phyloP scores from a whole-genome alignment of 2,329 filamentous ascomycete species.

The Chaetomiaceae sp. region DNA sequence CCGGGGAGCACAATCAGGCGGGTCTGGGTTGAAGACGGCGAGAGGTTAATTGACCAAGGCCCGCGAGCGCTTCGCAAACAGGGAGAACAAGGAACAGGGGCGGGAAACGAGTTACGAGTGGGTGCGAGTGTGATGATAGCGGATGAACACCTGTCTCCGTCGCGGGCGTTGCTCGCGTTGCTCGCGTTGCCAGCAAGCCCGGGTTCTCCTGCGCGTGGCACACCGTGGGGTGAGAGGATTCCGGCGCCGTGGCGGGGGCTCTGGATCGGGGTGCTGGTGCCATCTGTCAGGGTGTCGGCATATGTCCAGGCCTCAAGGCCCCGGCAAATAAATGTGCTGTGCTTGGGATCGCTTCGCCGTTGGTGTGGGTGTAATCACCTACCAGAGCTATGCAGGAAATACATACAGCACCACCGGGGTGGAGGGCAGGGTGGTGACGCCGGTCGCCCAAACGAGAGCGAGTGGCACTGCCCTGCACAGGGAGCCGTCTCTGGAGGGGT shows the following conservation, averaged over 20 bases:
- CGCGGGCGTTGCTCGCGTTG: neutral
- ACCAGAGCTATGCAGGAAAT: too few relatives aligned
- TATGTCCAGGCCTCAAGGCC: too few relatives aligned
- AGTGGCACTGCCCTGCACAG: too few relatives aligned
- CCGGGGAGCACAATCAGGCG: neutral
- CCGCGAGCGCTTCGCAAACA: neutral
- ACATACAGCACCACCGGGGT: too few relatives aligned
- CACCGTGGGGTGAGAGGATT: neutral
- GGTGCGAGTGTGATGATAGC: neutral
- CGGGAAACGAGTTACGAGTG: neutral
- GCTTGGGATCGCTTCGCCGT: neutral
- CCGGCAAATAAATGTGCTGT: too few relatives aligned
- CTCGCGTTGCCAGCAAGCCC: too few relatives aligned
- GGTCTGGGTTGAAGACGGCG: neutral
- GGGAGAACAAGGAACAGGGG: neutral
- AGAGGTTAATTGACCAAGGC: neutral
- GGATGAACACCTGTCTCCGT: neutral
- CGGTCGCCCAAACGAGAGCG: conserved; percentile 1
- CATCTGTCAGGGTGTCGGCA: neutral
- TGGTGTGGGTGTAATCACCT: conserved; percentile 9
- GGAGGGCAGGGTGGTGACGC: neutral
- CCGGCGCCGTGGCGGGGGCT: conserved; percentile 1
- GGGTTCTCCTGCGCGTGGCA: neutral
- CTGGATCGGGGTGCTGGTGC: neutral
- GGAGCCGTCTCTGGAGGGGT: too few relatives aligned